These are phyloP conservation scores for Groenewaldozyma salmanticensis DNA, from an alignment of 805 yeast species.

Conservation along the genomic window DNA sequence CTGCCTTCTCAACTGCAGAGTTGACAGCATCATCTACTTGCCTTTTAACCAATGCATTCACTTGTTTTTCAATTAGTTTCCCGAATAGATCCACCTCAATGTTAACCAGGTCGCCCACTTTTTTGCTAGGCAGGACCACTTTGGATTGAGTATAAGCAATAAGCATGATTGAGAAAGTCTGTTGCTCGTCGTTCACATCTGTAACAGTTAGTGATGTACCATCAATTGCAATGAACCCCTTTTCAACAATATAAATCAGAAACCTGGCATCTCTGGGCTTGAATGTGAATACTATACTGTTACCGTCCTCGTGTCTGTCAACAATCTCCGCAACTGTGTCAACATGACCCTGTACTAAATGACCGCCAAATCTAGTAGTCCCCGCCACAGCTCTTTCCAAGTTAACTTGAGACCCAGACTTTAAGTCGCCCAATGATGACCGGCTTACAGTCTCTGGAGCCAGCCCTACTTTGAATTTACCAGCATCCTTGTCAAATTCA, in stretches of 20 bases:
- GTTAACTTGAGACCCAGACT: constrained; percentile 56
- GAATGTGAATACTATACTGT: constrained; percentile 70
- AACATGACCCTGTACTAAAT: constrained; percentile 95
- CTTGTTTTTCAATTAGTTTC: constrained; percentile 82
- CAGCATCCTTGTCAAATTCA: constrained; percentile 42
- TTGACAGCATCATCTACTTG: constrained; percentile 35
- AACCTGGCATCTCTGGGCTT: constrained; percentile 52
- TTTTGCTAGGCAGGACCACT: constrained; percentile 63
- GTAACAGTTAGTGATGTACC: constrained; percentile 91
- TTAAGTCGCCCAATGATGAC: constrained; percentile 61
- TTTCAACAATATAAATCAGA: constrained; percentile 73
- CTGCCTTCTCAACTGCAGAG: constrained; percentile 35
- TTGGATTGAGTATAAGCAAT: constrained; percentile 80
- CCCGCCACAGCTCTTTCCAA: constrained; percentile 84
- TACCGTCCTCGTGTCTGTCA: constrained; percentile 46
- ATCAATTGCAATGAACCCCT: constrained; percentile 88
- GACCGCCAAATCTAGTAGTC: constrained; percentile 89
- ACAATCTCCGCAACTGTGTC: constrained; percentile 75
- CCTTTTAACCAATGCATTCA: constrained; percentile 44
- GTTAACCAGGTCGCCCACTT: constrained; percentile 58
- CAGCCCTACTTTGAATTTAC: constrained; percentile 80
- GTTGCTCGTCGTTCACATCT: constrained; percentile 49
- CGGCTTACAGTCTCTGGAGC: constrained; percentile 87
- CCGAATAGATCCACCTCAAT: constrained; percentile 95
- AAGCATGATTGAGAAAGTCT: constrained; percentile 76